Conservation (phyloP, 257 asterid species). For the Solanum sparsipilum region DNA sequence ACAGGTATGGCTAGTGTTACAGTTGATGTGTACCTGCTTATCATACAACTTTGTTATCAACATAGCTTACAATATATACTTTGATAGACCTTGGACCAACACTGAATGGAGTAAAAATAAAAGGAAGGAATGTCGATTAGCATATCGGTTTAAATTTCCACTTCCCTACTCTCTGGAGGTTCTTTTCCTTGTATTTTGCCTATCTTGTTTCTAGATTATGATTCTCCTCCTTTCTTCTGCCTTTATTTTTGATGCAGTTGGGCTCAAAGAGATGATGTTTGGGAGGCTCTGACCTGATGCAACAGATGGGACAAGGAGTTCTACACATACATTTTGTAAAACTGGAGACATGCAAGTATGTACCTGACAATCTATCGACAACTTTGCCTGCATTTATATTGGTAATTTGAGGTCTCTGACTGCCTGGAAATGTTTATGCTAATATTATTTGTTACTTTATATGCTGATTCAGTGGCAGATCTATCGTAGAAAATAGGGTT, state of each 20-base stretch:
- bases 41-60: neutral
- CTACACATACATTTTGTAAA: constrained; percentile 49
- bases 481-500: no score
- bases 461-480: no score
- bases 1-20: constrained; percentile 45
- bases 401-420: no score
- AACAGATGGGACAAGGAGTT: constrained; percentile 84
- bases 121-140: neutral
- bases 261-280: constrained; percentile 96
- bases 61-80: neutral
- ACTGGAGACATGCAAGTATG: constrained; percentile 92
- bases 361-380: no score
- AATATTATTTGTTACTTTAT: no score
- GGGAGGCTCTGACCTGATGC: constrained; percentile 98
- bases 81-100: neutral
- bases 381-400: no score
- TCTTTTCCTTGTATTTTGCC: neutral
- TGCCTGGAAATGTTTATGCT: no score
- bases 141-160: neutral
- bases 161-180: neutral
- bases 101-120: neutral
- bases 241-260: constrained; percentile 32
- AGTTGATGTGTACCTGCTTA: neutral
- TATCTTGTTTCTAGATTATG: neutral
- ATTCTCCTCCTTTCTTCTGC: neutral